phyloP scores from a whole-genome alignment of 129 eudicot species.

The Flaveria bidentis region DNA sequence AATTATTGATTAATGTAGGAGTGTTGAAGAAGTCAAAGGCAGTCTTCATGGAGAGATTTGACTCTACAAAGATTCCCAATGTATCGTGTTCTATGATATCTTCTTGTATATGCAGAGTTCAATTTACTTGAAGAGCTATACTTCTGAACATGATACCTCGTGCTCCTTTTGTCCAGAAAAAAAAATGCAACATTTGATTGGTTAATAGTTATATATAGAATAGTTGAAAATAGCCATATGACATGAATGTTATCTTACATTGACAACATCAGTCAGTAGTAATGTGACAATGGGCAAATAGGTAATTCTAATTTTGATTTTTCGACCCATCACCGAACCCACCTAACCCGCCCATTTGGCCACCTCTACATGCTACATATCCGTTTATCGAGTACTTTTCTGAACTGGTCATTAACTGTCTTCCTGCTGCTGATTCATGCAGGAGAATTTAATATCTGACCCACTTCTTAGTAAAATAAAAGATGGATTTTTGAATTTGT shows the following conservation, averaged over 20 bases:
- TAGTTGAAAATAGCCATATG: background rate
- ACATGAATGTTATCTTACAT: background rate
- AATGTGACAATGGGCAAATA: background rate
- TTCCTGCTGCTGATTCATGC: no score
- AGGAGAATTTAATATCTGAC: background rate
- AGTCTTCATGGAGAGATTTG: conserved; percentile 43
- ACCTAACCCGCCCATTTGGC: background rate
- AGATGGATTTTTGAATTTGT: conserved; percentile 53
- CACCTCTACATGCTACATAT: background rate
- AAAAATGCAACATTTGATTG: background rate
- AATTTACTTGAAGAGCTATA: background rate
- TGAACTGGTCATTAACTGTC: background rate
- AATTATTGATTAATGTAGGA: conserved; percentile 42
- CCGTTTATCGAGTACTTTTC: background rate
- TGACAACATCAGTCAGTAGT: background rate
- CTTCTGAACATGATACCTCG: background rate
- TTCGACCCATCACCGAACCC: background rate
- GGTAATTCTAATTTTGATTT: conserved; percentile 5
- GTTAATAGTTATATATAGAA: background rate
- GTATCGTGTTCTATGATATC: conserved; percentile 30
- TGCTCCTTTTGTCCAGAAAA: background rate
- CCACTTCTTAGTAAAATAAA: conserved; percentile 28
- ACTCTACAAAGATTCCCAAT: conserved; percentile 32
- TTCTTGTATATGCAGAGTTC: background rate
- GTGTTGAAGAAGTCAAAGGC: conserved; percentile 73